Evolutionary conservation across 148 eudicot genomes (phyloP), one percentile per base, ranked within the genome.

Genomic region (Silene latifolia): DNA sequence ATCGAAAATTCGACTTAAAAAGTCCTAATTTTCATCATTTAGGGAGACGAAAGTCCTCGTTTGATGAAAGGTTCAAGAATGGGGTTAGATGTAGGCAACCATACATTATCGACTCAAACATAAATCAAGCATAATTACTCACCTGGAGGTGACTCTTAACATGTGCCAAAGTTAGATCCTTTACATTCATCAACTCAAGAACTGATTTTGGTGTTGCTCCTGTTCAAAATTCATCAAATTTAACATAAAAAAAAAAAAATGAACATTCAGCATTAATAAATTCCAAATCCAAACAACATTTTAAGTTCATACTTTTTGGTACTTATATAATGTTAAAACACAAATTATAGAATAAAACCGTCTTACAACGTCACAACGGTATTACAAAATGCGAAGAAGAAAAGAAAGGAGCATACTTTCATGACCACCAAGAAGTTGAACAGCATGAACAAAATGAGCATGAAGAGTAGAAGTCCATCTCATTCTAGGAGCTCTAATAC

Each of bases 171-270:
- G 98, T 93, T 69, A 93, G 89, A 90, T 93, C 98, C 76, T 93
- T 93, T 78, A 93, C 98, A 84, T 93, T 88, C 98, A 93, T 93
- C 83, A 93, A 51, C 89, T 93, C 98, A 17, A 93, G 82, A 25
- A 93, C 97, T 24, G 98, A 93, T 84, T 93, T 93, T 51, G 98
- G 98, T 27, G 98, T 93, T 74, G 98, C 97, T 82, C 98, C 98
- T 93, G 87, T 53, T 17, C 27, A 35, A 75, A 63, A 57, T 60
- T 21, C 20, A 11, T 9, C 18, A 47, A 61, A 46, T 17, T 39
- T 4, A 39, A 39, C 42, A 35, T 3, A n/a, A n/a, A n/a, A 35
- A 18, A 19, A 19, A n/a, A 46, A 21, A 21, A 44, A 5, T 27
- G 15, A 61, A 74, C 39, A 63, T n/a, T n/a, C n/a, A n/a, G n/a